A percentile compares a stretch with the other conserved stretches of the same genome.
These are phyloP conservation scores for Amniculicola lignicola DNA, from an alignment of 495 filamentous ascomycete species.

Conservation along the genomic window DNA sequence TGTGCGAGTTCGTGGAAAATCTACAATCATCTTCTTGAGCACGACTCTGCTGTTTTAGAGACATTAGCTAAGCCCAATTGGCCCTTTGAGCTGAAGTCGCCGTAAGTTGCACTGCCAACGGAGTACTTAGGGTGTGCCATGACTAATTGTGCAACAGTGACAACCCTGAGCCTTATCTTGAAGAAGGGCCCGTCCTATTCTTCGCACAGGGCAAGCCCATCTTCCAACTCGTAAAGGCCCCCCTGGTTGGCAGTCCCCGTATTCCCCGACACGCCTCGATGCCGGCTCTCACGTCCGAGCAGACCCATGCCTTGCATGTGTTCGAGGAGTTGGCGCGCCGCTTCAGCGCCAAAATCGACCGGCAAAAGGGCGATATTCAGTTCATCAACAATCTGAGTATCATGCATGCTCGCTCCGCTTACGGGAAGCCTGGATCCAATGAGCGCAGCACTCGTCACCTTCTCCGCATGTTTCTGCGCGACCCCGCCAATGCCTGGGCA, in stretches of 20 bases:
- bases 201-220: constrained; percentile 30
- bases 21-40: constrained; percentile 33
- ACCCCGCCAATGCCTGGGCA: constrained; percentile 29
- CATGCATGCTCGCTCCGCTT: constrained; percentile 34
- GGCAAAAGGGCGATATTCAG: constrained; percentile 33
- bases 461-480: constrained; percentile 34
- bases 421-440: constrained; percentile 3
- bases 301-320: constrained; percentile 20
- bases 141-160: no score
- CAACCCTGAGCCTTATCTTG: constrained; percentile 14
- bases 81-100: constrained; percentile 33
- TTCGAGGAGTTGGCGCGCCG: constrained; percentile 25
- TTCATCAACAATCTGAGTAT: constrained; percentile 34
- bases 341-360: constrained; percentile 26
- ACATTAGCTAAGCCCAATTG: constrained; percentile 25
- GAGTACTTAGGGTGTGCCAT: no score
- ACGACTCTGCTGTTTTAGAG: constrained; percentile 26
- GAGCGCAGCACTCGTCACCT: constrained; percentile 26
- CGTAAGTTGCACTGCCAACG: constrained; percentile 7
- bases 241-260: constrained; percentile 23
- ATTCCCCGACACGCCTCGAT: constrained; percentile 21
- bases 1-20: constrained; percentile 29
- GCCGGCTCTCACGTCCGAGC: constrained; percentile 18
- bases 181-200: constrained; percentile 27
- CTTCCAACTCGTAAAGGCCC: constrained; percentile 32